Evolutionary conservation across 164 flowering plant genomes (phyloP), one percentile per base, ranked within the genome.

Genomic region (Vitis rotundifolia): DNA sequence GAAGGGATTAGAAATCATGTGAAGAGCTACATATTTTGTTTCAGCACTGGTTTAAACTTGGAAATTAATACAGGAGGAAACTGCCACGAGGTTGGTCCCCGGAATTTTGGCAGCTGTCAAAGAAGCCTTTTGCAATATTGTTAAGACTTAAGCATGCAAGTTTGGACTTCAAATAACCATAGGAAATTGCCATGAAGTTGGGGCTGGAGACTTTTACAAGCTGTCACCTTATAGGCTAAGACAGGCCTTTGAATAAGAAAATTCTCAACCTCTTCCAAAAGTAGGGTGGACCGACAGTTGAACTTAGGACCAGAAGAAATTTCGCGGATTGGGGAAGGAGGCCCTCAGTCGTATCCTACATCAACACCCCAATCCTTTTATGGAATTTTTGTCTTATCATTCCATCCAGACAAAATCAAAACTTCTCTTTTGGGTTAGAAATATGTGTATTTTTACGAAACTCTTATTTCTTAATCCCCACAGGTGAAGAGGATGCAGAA

Each of bases 141-240:
- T 37, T 37, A 37, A 37, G 5, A 37, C 44, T 37, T 37, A 37
- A 37, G 44, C 44, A 37, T 37, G 44, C 44, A 37, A 63, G 28
- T 19, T 31, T 55, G 53, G 55, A 54, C 67, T 63, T 63, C 55
- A 49, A 47, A 60, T 2, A 52, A 61, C 37, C 5, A 5, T 18
- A 47, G 61, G 73, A 70, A 70, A 49, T 47, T 71, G 73, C 73
- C 54, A 55, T 52, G 73, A 71, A 64, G 15, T 60, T 51, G 16
- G 48, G 4, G 13, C 53, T 13, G 53, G 53, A 50, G 53, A 11
- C 11, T 50, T 50, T 50, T 13, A 50, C 53, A 11, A 50, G 53
- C 53, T 50, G 53, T 50, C 53, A 50, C 14, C 53, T 50, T 11
- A 50, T 11, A 50, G 53, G 53, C 11, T 50, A 9, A 50, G 11